Base-by-base conservation (phyloP, 192 early-diverging fungal genomes). In the Coemansia reversa region DNA sequence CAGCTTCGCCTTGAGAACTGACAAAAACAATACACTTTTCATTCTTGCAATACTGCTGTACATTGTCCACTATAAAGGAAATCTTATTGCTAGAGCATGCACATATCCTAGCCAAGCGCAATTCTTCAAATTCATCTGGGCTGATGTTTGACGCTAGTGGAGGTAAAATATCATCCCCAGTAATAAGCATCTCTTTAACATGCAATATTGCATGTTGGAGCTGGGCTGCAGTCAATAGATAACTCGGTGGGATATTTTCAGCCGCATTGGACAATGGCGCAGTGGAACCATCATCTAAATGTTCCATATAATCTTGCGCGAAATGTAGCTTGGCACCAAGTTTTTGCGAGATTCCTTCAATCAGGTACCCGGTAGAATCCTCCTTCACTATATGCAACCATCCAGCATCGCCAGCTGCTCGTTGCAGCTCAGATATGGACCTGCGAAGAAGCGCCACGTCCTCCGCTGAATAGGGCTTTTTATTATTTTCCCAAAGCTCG, bases 11-110 rank as follows among this genome's bases (percentile, higher is more conserved):
- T 24, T 39, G 79, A 51, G 23, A 62, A 60, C 49, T 72, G 9
- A 62, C 70, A 73, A 81, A 81, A 0, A 81, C 60, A 27, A 81
- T 72, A 63, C 79, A 81, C 35, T 81, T 81, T 66, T 81, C 79
- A 30, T 65, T 55, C n/a, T 42, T 27, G 47, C 59, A 45, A 55
- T 65, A 62, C 29, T 55, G 65, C 19, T 32, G 22, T 45, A 80
- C 23, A 23, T 65, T 29, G 55, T 74, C 62, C 50, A 74, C 42
- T 2, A 80, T 30, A 50, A 71, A 80, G 2, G 72, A 58, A 4
- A 80, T 58, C 51, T 80, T 80, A 62, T 66, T 74, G 55, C 72
- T 68, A 28, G 77, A 64, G 51, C 65, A 66, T 4, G 51, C 48
- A 6, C 22, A 7, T 3, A 66, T 24, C 4, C 11, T 24, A 1